Conservation (phyloP, 2,329 filamentous ascomycete genomes). For the Tolypocladium inflatum region DNA sequence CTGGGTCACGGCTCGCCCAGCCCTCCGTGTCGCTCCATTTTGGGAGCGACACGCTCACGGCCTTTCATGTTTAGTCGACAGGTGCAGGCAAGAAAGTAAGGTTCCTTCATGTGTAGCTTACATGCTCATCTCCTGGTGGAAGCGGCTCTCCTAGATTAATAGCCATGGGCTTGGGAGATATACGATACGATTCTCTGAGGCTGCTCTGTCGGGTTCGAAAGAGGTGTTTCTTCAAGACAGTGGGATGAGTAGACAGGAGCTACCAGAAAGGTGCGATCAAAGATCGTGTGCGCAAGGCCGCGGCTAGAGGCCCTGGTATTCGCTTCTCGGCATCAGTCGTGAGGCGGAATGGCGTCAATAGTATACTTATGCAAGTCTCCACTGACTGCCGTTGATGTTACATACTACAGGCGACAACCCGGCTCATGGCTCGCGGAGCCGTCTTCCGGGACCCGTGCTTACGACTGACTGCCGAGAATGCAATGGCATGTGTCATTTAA, state of each 20-base stretch:
- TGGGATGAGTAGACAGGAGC: too few species aligned
- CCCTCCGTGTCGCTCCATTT: conserved; percentile 15
- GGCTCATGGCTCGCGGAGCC: neutral
- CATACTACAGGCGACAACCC: neutral
- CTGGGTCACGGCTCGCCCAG: conserved; percentile 13
- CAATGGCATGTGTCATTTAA: neutral
- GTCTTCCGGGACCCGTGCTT: neutral
- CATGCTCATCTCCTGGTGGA: conserved; percentile 15
- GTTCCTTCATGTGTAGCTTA: conserved; percentile 1
- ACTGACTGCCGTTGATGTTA: neutral
- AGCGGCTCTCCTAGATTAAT: conserved; percentile 11
- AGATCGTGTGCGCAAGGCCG: neutral
- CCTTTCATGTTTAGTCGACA: conserved; percentile 7
- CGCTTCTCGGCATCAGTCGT: neutral
- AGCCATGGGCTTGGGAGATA: neutral
- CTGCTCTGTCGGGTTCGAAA: neutral
- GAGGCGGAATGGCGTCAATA: neutral
- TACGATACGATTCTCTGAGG: neutral
- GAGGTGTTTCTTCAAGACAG: too few species aligned
- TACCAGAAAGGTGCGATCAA: neutral
- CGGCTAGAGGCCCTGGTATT: neutral
- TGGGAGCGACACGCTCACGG: conserved; percentile 20
- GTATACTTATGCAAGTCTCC: neutral
- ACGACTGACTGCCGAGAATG: neutral
- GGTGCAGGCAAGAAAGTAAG: neutral